Base-by-base conservation (phyloP, 768 basidiomycete species). In the Trichaptum fuscoviolaceum region DNA sequence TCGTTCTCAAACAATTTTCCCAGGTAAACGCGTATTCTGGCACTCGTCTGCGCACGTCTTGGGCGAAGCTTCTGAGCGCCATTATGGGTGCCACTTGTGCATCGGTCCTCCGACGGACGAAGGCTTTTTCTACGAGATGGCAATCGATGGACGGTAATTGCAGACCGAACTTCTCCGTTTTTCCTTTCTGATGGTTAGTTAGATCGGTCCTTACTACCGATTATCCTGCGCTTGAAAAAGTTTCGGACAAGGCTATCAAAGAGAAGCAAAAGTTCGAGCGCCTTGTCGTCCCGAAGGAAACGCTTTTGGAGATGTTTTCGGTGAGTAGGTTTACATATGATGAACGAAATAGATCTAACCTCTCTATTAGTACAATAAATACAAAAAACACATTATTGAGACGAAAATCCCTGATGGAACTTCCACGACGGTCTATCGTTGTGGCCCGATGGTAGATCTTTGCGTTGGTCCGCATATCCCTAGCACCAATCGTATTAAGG, bases 91-190 rank as follows among this genome's bases (percentile, higher is more conserved):
- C 76, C 95, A 97, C 81, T 83, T 99, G 17, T 97, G 96, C 73
- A 88, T 97, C 68, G 97, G 97, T 2, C 97, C 97, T 18, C 97
- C 97, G 25, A 95, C 95, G 1, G 94, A 96, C 30, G 95, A 98
- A 7, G 97, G 97, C 24, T 99, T 99, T 85, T 99, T 97, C 83
- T 99, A 99, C 76, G 97, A 99, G 76, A 99, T 99, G 97, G 88
- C 87, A 18, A 94, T 95, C 70, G 81, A 88, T 42, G 90, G 94
- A 67, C 81, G 91, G 90, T 89, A 65, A 61, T 30, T 30, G 8
- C 30, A 30, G n/a, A 20, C 57, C 6, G 12, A 57, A 25, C 35
- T 30, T 12, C 5, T 25, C 20, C 23, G 3, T 24, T 61, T 2
- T 7, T 61, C 24, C 25, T n/a, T n/a, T 57, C 2, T n/a, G 36